Percentiles rank a stretch among this genome's conserved stretches.
These are phyloP conservation scores for Tagetes erecta DNA, from an alignment of 129 eudicot genomes.

Conservation along the genomic window DNA sequence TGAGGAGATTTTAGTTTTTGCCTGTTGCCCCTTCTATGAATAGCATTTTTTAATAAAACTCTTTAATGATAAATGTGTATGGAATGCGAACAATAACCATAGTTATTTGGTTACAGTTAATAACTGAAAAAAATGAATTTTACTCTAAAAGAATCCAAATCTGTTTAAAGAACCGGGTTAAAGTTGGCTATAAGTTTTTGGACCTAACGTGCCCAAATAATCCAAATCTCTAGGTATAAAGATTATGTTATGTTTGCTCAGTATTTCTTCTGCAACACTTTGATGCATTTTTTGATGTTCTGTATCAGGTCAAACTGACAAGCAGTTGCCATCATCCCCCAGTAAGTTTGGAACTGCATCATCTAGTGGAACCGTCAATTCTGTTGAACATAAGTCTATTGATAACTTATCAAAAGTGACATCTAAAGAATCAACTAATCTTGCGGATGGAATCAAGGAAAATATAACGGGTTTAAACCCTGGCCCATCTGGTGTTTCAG, in stretches of 20 bases:
- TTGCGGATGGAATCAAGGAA: constrained; percentile 57
- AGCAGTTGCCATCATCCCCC: constrained; percentile 44
- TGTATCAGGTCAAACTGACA: constrained; percentile 61
- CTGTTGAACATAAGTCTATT: constrained; percentile 44
- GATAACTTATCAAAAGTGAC: constrained; percentile 38
- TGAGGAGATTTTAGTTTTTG: neutral
- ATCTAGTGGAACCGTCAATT: constrained; percentile 38
- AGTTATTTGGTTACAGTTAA: neutral
- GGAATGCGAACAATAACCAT: too few relatives aligned
- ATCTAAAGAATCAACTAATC: constrained; percentile 42
- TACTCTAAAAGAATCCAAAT: neutral
- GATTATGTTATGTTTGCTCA: neutral
- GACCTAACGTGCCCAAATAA: neutral
- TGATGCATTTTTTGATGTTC: constrained; percentile 10
- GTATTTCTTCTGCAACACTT: neutral
- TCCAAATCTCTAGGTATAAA: neutral
- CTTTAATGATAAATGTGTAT: too few relatives aligned
- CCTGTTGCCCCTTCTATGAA: neutral
- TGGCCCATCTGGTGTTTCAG: constrained; percentile 33
- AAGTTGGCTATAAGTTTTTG: neutral
- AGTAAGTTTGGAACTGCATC: constrained; percentile 45
- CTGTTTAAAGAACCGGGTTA: neutral
- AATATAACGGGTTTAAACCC: constrained; percentile 31
- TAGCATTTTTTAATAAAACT: neutral
- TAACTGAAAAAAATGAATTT: neutral